phyloP scores from a whole-genome alignment of 345 rosid species.

The Eucalyptus dawsonii region DNA sequence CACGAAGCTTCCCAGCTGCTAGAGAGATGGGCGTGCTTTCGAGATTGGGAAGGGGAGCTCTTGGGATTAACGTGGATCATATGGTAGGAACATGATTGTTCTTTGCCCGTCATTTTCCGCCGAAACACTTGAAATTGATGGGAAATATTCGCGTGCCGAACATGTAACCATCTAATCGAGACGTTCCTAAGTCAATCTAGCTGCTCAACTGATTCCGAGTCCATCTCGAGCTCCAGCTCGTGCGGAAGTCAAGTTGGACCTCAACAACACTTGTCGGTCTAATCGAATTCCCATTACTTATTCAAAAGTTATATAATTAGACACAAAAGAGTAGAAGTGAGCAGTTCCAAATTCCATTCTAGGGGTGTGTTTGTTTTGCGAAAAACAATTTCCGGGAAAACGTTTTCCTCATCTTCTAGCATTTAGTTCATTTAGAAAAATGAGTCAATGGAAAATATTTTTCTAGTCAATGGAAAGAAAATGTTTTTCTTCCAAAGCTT shows the following conservation, averaged over 20 bases:
- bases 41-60: background rate
- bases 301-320: background rate
- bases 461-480: too few species aligned
- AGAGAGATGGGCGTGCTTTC: background rate
- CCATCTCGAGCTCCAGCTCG: background rate
- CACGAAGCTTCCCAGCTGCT: background rate
- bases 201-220: background rate
- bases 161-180: background rate
- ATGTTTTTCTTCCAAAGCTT: too few species aligned
- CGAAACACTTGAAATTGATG: background rate
- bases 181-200: background rate
- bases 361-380: too few species aligned
- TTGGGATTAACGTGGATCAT: background rate
- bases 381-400: too few species aligned
- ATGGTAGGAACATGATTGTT: background rate
- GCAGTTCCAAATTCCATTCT: too few species aligned
- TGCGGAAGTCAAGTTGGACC: background rate
- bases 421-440: too few species aligned
- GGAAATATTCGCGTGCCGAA: background rate
- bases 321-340: background rate
- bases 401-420: too few species aligned
- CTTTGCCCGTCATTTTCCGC: background rate
- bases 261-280: too few species aligned
- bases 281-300: background rate
- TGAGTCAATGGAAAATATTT: too few species aligned